Evolutionary conservation across 1,284 basidiomycete species (phyloP).

Genomic region (Volvariella surrecta): DNA sequence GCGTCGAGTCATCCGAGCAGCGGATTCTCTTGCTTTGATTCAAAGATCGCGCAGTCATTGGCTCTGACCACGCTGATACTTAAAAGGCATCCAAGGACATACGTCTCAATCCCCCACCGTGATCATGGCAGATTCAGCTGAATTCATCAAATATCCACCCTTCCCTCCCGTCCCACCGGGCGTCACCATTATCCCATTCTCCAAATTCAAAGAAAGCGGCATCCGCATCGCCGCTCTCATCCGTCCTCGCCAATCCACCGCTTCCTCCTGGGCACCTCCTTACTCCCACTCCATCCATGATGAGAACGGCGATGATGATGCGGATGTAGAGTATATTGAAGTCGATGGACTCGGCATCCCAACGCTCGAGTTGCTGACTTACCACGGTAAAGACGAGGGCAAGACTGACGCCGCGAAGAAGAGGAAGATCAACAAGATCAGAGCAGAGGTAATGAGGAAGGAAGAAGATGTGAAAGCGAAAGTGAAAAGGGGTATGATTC

Average conservation of each 20-base stretch:
- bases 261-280: no score
- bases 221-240: constrained; percentile 27
- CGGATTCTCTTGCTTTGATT: no score
- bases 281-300: background rate
- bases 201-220: constrained; percentile 49
- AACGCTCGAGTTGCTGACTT: constrained; percentile 45
- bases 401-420: constrained; percentile 34
- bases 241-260: constrained; percentile 6
- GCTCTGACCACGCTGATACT: no score
- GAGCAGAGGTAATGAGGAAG: background rate
- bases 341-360: constrained; percentile 56
- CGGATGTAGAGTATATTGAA: constrained; percentile 17
- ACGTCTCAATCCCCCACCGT: no score
- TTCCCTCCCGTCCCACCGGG: constrained; percentile 47
- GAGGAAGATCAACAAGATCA: constrained; percentile 13
- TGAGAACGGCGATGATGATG: constrained; percentile 19
- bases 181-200: constrained; percentile 50
- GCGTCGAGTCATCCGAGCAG: no score
- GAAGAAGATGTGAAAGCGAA: constrained; percentile 11
- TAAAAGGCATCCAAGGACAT: no score
- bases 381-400: constrained; percentile 42
- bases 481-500: constrained; percentile 11
- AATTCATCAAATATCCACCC: constrained; percentile 44
- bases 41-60: no score
- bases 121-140: no score